A percentile compares a stretch with the other conserved stretches of the same genome.
These are phyloP conservation scores for Dendryphion nanum DNA, from an alignment of 2,329 filamentous ascomycete species.

Conservation along the genomic window DNA sequence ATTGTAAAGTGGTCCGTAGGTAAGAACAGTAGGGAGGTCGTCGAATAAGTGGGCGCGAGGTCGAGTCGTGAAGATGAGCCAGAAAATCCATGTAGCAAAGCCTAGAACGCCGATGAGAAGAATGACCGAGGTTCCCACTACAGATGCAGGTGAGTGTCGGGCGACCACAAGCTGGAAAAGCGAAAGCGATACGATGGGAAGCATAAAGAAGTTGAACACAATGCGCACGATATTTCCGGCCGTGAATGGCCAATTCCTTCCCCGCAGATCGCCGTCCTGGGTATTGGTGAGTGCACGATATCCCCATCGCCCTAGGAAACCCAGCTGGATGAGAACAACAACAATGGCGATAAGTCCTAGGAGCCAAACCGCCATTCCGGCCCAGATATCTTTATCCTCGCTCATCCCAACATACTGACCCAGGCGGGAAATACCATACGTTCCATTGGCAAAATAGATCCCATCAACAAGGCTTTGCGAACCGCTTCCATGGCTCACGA, in stretches of 20 bases:
- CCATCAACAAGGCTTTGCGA: conserved; percentile 73
- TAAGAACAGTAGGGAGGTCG: conserved; percentile 81
- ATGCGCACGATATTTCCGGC: conserved; percentile 64
- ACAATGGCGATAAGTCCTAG: conserved; percentile 70
- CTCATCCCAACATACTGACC: conserved; percentile 82
- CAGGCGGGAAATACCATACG: conserved; percentile 75
- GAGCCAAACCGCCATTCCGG: conserved; percentile 89
- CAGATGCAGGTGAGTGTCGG: conserved; percentile 62
- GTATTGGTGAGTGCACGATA: conserved; percentile 69
- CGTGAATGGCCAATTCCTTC: conserved; percentile 86
- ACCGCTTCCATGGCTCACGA: conserved; percentile 66
- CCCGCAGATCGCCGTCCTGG: conserved; percentile 80
- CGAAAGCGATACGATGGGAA: conserved; percentile 83
- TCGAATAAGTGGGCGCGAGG: conserved; percentile 89
- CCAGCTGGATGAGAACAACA: conserved; percentile 69
- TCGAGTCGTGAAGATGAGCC: conserved; percentile 74
- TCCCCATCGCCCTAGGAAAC: conserved; percentile 74
- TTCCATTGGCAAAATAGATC: conserved; percentile 77
- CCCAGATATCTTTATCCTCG: conserved; percentile 78
- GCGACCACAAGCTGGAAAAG: conserved; percentile 88
- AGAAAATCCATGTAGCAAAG: conserved; percentile 76
- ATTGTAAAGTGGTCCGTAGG: conserved; percentile 94
- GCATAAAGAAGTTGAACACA: conserved; percentile 86
- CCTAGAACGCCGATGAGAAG: conserved; percentile 70
- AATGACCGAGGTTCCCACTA: conserved; percentile 72